Base-by-base conservation (phyloP, 371 early-diverging fungal genomes). In the Actinomucor elegans region DNA sequence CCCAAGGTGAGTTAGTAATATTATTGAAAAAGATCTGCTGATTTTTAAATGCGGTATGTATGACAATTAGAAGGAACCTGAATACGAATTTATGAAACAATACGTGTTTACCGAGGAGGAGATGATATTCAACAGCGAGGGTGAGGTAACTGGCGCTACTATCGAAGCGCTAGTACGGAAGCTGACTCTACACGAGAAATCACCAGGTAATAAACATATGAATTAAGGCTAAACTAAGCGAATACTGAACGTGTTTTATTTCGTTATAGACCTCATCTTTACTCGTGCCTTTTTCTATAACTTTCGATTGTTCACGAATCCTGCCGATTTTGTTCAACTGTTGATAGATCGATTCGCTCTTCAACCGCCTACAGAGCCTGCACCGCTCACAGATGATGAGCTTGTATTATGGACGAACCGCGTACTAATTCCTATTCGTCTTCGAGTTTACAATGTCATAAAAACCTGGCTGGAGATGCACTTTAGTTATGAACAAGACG, bases 391-490 rank as follows among this genome's bases (percentile, higher is more conserved):
- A 11, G 88, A 94, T 43, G 71, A 79, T 2, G 91, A 96, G 49
- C 46, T 83, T 28, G 72, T 69, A n/a, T 49, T 82, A 5, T 97
- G 97, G 97, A 81, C 77, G 27, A 90, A 89, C 41, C 86, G 84
- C 41, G 93, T 95, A 49, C 75, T 86, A 48, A 79, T 80, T n/a
- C 94, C 94, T 2, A 81, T 94, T 43, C 91, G 94, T 11, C 65
- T 95, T 35, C 82, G 81, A 12, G 96, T 97, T 1, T 91, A 83
- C 71, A 94, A 94, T 64, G 85, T 94, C 7, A 85, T 94, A 68
- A 94, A 94, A 61, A 83, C 81, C 5, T 97, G 98, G 98, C 71
- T 97, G 11, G 96, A 96, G 68, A 72, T 71, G 32, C 88, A 87
- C 65, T 94, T 72, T 52, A 56, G 80, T 61, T 70, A 80, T 14